Base-by-base conservation (phyloP, 331 rosid species). In the Quercus phellos region DNA sequence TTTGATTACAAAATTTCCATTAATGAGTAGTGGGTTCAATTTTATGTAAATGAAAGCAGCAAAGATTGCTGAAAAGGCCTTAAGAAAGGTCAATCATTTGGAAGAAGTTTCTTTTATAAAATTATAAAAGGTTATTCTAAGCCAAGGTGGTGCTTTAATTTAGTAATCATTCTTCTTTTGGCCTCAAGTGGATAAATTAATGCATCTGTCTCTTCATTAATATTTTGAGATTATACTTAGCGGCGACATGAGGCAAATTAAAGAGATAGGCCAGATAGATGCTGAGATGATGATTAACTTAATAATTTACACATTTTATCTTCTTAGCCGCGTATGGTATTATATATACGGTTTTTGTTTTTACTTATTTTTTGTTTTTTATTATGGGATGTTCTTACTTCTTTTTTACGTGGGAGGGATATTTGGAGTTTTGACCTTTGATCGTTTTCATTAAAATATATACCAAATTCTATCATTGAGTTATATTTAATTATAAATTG, bases 81-180 rank as follows among this genome's bases (percentile, higher is more conserved):
- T 32, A 72, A 76, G 51, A 46, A 70, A 77, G 75, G 60, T 34
- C 53, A 73, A 69, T 9, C 67, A 27, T 79, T 71, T 80, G 58
- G 79, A 4, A 71, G 75, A 81, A 81, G 84, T 79, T 79, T 84
- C 77, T 66, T 53, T 70, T 2, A 76, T 70, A 81, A 38, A 38
- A 79, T 75, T 55, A 80, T 54, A 22, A 74, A 43, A 27, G 19
- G 24, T 77, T 73, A 70, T 72, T 80, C 32, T 69, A 68, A 38
- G 71, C 64, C 22, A 81, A 78, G 77, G 75, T 72, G 74, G 63
- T 76, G 74, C 77, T 72, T 69, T 30, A 26, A 60, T 82, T 74
- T 30, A 26, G 61, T 82, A 73, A 79, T 84, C 22, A 82, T 75
- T 75, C 78, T 18, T 60, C 80, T 81, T 86, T 81, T 74, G 85